A percentile compares a stretch with the other conserved stretches of the same genome.
phyloP scores from a whole-genome alignment of 2,329 filamentous ascomycete genomes.

The Myriosclerotinia curreyana region DNA sequence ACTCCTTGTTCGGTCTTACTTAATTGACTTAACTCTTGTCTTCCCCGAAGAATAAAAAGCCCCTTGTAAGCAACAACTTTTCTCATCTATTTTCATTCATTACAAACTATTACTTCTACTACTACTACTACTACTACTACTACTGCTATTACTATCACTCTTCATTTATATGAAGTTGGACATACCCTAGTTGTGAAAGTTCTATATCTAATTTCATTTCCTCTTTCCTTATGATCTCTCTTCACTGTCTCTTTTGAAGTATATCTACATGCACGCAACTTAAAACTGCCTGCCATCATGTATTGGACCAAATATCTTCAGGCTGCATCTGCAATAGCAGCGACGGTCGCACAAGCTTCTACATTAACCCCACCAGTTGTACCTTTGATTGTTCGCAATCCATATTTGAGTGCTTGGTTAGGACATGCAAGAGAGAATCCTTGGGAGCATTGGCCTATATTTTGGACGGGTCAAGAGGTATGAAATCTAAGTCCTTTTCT shows the following conservation, averaged over 20 bases:
- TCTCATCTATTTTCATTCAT: too few relatives aligned
- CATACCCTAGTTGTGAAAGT: neutral
- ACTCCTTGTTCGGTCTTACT: too few relatives aligned
- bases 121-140: neutral
- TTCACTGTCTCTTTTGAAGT: neutral
- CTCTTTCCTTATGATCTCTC: neutral
- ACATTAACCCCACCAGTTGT: slow-evolving; percentile 55
- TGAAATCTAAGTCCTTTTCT: slow-evolving; percentile 15
- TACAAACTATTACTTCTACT: neutral
- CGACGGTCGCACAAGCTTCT: slow-evolving; percentile 45
- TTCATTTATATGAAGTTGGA: neutral
- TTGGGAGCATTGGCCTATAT: slow-evolving; percentile 84
- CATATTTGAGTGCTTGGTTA: slow-evolving; percentile 61
- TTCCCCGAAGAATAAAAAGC: neutral
- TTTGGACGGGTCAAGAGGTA: slow-evolving; percentile 70
- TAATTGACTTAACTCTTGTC: too few relatives aligned
- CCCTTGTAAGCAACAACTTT: neutral
- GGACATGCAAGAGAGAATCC: slow-evolving; percentile 67
- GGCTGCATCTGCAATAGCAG: slow-evolving; percentile 34
- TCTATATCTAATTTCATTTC: neutral
- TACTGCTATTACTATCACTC: neutral
- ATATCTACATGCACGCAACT: slow-evolving; percentile 4
- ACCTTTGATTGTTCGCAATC: slow-evolving; percentile 57
- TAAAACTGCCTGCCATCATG: slow-evolving; percentile 27
- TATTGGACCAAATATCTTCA: slow-evolving; percentile 35